These are phyloP conservation scores for Leishmania guyanensis DNA, from an alignment of 208 protist species.

Conservation along the genomic window DNA sequence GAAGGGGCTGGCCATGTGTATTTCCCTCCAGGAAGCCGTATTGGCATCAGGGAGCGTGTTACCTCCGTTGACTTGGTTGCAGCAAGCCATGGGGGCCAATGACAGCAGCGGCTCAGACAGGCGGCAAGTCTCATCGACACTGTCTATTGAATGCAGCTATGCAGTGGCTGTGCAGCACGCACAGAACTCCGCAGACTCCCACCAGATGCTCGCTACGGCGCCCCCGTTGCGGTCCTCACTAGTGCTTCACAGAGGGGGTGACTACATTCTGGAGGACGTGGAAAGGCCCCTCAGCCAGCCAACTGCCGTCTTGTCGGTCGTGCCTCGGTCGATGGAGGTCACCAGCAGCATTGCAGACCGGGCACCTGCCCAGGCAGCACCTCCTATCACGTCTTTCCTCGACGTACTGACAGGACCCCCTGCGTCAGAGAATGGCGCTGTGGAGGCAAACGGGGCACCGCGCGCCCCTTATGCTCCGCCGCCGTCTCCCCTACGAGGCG, in stretches of 20 bases:
- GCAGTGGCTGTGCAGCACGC: not conserved
- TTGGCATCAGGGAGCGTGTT: constrained; percentile 15
- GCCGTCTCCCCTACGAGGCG: not conserved
- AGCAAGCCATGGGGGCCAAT: constrained; percentile 1
- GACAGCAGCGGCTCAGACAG: not conserved
- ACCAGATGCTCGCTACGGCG: not conserved
- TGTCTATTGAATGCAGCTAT: not conserved
- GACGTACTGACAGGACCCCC: not conserved
- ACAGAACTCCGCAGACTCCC: not conserved
- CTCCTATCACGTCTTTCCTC: not conserved
- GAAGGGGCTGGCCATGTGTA: constrained; percentile 23
- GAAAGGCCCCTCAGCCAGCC: too few relatives aligned
- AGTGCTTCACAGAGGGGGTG: not conserved
- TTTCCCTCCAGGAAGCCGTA: constrained; percentile 4
- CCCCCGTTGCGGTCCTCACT: not conserved
- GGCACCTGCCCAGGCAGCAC: not conserved
- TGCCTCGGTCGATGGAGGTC: constrained; percentile 5
- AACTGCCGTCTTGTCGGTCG: constrained; percentile 7
- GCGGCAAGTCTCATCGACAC: not conserved
- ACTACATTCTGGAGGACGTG: not conserved
- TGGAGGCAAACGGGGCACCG: not conserved
- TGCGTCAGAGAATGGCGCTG: not conserved
- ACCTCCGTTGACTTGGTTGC: constrained; percentile 2
- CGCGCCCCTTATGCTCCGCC: not conserved
- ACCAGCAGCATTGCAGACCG: constrained; percentile 6